Conservation (phyloP, 495 filamentous ascomycete genomes). For the Parathielavia hyrcaniae region DNA sequence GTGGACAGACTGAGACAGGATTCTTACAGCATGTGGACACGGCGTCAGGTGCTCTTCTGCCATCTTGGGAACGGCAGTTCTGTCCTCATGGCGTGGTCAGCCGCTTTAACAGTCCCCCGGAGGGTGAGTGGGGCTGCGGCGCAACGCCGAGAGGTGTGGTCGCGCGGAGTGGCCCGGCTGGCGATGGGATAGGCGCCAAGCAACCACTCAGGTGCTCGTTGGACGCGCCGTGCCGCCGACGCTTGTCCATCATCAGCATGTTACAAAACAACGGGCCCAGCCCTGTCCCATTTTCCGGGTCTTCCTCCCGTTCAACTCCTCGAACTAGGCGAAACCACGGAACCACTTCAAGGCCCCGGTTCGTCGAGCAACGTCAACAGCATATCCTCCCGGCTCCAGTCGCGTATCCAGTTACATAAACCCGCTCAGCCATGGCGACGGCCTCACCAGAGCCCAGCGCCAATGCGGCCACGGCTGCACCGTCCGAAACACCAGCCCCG, state of each 20-base stretch:
- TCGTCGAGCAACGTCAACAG: background rate
- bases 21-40: background rate
- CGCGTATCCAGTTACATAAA: background rate
- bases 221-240: conserved; percentile 11
- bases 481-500: background rate
- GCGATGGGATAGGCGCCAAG: conserved; percentile 11
- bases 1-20: no score
- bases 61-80: background rate
- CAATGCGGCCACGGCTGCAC: background rate
- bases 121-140: conserved; percentile 10
- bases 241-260: conserved; percentile 7
- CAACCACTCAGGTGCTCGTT: background rate
- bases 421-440: background rate
- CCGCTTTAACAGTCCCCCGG: conserved; percentile 8
- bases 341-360: no score
- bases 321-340: no score
- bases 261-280: conserved; percentile 4
- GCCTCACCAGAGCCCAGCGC: background rate
- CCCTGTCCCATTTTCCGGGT: background rate
- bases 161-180: conserved; percentile 3
- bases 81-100: background rate
- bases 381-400: background rate
- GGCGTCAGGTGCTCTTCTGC: background rate
- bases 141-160: conserved; percentile 1
- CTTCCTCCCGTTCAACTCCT: background rate